A percentile compares a stretch with the other conserved stretches of the same genome.
Evolutionary conservation across 1,284 basidiomycete species (phyloP).

Genomic region (Phaffia rhodozyma): DNA sequence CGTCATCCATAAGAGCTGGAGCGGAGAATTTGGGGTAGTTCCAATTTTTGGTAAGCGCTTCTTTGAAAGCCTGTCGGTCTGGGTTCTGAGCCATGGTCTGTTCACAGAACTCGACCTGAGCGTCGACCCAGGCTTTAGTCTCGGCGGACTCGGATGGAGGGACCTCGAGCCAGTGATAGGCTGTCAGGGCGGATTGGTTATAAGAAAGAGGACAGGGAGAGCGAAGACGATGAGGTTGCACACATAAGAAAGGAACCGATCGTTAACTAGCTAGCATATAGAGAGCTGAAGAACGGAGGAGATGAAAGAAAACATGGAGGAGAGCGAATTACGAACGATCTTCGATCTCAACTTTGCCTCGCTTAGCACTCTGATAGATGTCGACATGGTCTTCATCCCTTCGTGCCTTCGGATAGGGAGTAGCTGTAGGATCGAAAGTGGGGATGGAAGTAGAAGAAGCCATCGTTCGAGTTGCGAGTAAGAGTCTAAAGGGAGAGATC

Average conservation of each 20-base stretch:
- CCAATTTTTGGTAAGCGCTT: slow-evolving; percentile 48
- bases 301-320: not conserved
- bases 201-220: not conserved
- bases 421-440: too few species aligned
- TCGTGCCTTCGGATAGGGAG: slow-evolving; percentile 49
- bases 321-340: slow-evolving; percentile 38
- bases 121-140: slow-evolving; percentile 43
- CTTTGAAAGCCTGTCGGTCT: slow-evolving; percentile 47
- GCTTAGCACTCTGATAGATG: slow-evolving; percentile 50
- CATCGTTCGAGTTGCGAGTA: too few species aligned
- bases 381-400: slow-evolving; percentile 52
- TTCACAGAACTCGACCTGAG: slow-evolving; percentile 51
- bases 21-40: slow-evolving; percentile 59
- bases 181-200: not conserved
- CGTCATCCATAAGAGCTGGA: slow-evolving; percentile 50
- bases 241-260: too few species aligned
- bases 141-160: slow-evolving; percentile 11
- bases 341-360: slow-evolving; percentile 48
- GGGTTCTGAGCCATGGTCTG: slow-evolving; percentile 50
- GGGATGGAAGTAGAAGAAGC: too few species aligned
- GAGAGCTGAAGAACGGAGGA: not conserved
- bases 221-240: too few species aligned
- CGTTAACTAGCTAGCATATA: too few species aligned
- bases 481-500: too few species aligned
- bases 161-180: slow-evolving; percentile 58